Base-by-base conservation (phyloP, 148 eudicot genomes). In the Talinum fruticosum region DNA sequence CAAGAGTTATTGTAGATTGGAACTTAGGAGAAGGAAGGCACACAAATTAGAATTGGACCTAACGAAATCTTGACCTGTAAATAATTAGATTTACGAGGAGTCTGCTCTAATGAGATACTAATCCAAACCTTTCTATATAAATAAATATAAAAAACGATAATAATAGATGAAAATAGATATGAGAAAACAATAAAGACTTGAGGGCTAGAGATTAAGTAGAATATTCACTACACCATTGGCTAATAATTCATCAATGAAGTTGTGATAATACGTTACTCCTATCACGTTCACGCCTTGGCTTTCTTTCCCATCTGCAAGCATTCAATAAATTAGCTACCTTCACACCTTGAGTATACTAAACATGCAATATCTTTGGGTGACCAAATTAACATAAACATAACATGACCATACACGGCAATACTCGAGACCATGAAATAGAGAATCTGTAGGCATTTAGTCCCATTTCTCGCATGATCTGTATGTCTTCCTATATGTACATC, bases 161-260 rank as follows among this genome's bases (percentile, higher is more conserved):
- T n/a, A n/a, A n/a, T n/a, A n/a, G 5, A 18, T 19, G 6, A 51
- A 16, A 51, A 51, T 51, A 51, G n/a, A 41, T 41, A 3, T 41
- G 14, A 41, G 0, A 5, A 59, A n/a, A 59, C 28, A 59, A n/a
- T 5, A 59, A 24, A 59, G 10, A n/a, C 10, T 6, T 24, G 64
- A 59, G 29, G 29, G 64, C 26, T 59, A 51, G 5, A 4, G 10
- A 41, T 41, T 41, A 41, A 41, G 6, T 41, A 26, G n/a, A 10
- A 3, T 69, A 15, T 2, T 71, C 44, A 29, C 19, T 67, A 64
- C 45, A 87, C 89, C 87, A 64, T 85, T 80, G 24, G 72, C 71
- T 70, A 84, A 29, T 29, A 87, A 84, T 71, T 87, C 89, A 70
- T 87, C 73, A 74, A 87, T 87, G 28, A 87, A 82, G 73, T 78